Conservation (phyloP, 371 early-diverging fungal genomes). For the Actinomucor elegans region DNA sequence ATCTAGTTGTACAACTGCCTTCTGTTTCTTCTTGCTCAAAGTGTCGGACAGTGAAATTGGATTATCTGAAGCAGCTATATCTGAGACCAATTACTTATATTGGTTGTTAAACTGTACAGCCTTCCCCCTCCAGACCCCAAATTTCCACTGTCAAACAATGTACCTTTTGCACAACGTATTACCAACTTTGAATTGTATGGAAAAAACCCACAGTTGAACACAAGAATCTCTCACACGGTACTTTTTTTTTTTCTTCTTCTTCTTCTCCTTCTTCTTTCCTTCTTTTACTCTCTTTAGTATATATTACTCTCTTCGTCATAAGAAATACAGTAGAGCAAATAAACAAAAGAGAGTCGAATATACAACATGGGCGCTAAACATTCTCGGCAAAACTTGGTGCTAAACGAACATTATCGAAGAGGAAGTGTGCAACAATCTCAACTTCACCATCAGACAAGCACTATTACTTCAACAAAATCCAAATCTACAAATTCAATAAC, state of each 20-base stretch:
- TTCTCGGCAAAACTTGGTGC: constrained; percentile 6
- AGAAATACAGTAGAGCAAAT: too few relatives aligned
- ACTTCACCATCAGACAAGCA: constrained; percentile 1
- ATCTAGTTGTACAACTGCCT: too few relatives aligned
- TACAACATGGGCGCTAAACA: constrained; percentile 24
- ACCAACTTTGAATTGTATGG: background rate
- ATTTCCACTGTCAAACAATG: constrained; percentile 14
- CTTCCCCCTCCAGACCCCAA: too few relatives aligned
- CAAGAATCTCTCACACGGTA: background rate
- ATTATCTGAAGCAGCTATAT: too few relatives aligned
- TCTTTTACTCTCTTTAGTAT: constrained; percentile 9
- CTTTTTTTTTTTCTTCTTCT: constrained; percentile 11
- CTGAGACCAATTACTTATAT: background rate
- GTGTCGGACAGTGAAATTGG: too few relatives aligned
- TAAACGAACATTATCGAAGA: background rate
- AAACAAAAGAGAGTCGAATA: too few relatives aligned
- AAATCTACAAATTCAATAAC: constrained; percentile 23
- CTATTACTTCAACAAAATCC: background rate
- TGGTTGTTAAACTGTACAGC: background rate
- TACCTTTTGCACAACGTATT: constrained; percentile 8
- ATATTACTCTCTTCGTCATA: background rate
- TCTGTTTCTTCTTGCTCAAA: background rate
- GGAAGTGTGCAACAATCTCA: constrained; percentile 3
- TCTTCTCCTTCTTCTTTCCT: constrained; percentile 4
- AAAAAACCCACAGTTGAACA: background rate